Evolutionary conservation across 208 protist genomes (phyloP), one percentile per base, ranked within the genome.

Genomic region (Crithidia mellificae): DNA sequence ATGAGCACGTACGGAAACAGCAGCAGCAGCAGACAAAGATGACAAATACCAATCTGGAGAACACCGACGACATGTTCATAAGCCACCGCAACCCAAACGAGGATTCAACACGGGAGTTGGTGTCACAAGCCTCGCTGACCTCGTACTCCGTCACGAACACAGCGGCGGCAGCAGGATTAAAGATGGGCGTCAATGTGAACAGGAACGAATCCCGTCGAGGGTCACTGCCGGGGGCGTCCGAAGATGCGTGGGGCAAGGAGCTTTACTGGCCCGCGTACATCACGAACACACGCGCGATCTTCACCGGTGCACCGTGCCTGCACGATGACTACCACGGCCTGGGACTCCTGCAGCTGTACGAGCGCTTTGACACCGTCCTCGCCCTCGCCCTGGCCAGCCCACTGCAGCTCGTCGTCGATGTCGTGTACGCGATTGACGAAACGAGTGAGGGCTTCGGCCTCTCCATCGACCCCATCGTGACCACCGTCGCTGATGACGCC

Each of bases 211-310:
- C 56, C 11, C 49, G 54, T n/a, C 55, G 34, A 19, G 46, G 54
- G 0, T 49, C 49, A 32, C 49, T 64, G 22, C 25, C 55, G 22
- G 41, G 15, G 25, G 17, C 55, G 41, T 27, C 61, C 3, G 61
- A 58, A 11, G 57, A 49, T n/a, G 44, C 51, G 8, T 29, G 30
- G 6, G 72, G 73, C 6, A 43, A 72, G 30, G 57, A 61, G 34
- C 68, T 88, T 15, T 93, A 93, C 49, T 93, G 87, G 87, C 87
- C 87, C 11, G 87, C 87, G 17, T 74, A 76, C 74, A 74, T 93
- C 47, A 86, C 62, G 4, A 63, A 74, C 24, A 69, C 24, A 2
- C 69, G 62, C 3, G 69, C 69, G 6, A 20, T 68, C 46, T 75
- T 75, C 38, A 75, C 59, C n/a, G 69, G 69, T 34, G 59, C 69